Base-by-base conservation (phyloP, 2,329 filamentous ascomycete genomes). In the Intubia oerlemansii region DNA sequence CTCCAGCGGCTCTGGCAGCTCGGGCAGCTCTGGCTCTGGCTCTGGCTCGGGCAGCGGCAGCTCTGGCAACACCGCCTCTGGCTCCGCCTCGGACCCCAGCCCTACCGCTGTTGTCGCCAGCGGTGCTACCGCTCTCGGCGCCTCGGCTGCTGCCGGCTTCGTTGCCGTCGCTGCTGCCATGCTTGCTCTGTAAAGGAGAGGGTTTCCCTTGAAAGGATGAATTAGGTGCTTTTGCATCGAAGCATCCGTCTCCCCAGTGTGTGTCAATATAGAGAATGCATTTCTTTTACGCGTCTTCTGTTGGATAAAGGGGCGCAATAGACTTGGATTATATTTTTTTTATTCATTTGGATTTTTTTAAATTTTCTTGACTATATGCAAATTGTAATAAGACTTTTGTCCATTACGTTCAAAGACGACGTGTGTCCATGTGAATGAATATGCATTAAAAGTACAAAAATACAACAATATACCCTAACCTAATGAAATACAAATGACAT, bases 171-270 rank as follows among this genome's bases (percentile, higher is more conserved):
- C 49, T 36, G 40, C 35, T 10, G 46, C 42, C 14, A 41, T 50
- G 22, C 40, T 49, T 27, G 40, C 42, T 27, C 33, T 49, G 32
- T 51, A 43, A 46, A 38, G 25, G 9, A n/a, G n/a, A n/a, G n/a
- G n/a, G 8, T 28, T 13, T n/a, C 27, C 19, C n/a, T n/a, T 19
- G 18, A 19, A 7, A 19, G 7, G 18, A 10, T 19, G 18, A 10
- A 7, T 19, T 19, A 19, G 10, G 6, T 19, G 18, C 12, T 29
- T 17, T 19, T 16, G n/a, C n/a, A n/a, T n/a, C n/a, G n/a, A n/a
- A n/a, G n/a, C n/a, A n/a, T n/a, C n/a, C n/a, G n/a, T n/a, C n/a
- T n/a, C n/a, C n/a, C n/a, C n/a, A n/a, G n/a, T n/a, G n/a, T n/a
- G n/a, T n/a, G n/a, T n/a, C n/a, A 23, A 28, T n/a, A 17, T 28